Evolutionary conservation across 2,329 filamentous ascomycete species (phyloP), one percentile per base, ranked within the genome.

Genomic region (Diaporthe citriasiana): DNA sequence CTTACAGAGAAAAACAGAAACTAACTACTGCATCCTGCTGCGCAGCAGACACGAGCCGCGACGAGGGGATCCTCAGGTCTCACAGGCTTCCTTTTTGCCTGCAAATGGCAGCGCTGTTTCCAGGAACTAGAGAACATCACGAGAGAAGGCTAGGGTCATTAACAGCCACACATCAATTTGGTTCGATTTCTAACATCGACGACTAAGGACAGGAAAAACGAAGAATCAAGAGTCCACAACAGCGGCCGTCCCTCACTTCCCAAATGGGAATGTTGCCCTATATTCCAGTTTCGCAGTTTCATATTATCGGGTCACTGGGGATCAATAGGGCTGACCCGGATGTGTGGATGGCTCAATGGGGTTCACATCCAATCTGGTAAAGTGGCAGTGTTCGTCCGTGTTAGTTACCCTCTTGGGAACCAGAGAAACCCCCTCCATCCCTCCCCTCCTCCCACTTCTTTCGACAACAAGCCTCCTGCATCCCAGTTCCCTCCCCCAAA

Each of bases 381-480:
- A 63, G 71, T 72, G 66, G 50, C 66, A 53, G 42, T n/a, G n/a
- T 71, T 73, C 53, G 42, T 56, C 51, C 71, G 73, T 75, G 71
- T 75, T 55, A 75, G 74, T 75, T 75, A 71, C 74, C 74, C 22
- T 71, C 40, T 75, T 75, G 74, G 74, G 74, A 69, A 47, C 17
- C 27, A 50, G 22, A 68, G 22, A n/a, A 19, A 38, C 6, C 45
- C 47, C 47, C 47, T 51, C 47, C 35, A 42, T 27, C 59, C 66
- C 38, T 66, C 51, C 50, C 56, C 38, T 25, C 25, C 74, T 55
- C 59, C 27, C 57, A 25, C 9, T 22, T 30, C 40, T 42, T n/a
- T 59, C 50, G n/a, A 40, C 47, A 40, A 51, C 9, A 22, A 51
- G 25, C 19, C 50, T 47, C 27, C 15, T 33, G 42, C 30, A 60